Evolutionary conservation across 1,284 basidiomycete species (phyloP).

Genomic region (Puccinia coronata): DNA sequence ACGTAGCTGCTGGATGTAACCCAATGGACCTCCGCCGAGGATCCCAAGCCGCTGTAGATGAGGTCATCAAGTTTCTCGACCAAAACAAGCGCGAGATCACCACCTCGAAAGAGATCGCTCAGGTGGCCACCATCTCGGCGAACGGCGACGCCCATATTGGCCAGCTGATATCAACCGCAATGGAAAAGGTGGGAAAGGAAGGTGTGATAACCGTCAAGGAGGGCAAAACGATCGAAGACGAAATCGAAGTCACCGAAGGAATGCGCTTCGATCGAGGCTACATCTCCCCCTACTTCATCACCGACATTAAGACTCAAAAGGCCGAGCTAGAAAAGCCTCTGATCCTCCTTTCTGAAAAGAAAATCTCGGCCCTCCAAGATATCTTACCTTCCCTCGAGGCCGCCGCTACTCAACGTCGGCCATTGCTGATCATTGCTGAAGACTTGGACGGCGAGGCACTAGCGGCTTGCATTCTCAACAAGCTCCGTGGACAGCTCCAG

Average conservation of each 20-base stretch:
- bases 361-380: conserved; percentile 92
- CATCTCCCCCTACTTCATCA: conserved; percentile 98
- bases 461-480: conserved; percentile 96
- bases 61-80: conserved; percentile 88
- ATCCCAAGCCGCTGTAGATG: conserved; percentile 92
- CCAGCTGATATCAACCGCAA: conserved; percentile 94
- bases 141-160: conserved; percentile 95
- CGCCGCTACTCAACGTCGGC: conserved; percentile 85
- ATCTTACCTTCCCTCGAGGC: conserved; percentile 91
- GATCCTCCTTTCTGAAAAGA: conserved; percentile 94
- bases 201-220: conserved; percentile 99
- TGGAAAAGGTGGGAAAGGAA: conserved; percentile 99
- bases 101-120: conserved; percentile 94
- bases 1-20: conserved; percentile 97
- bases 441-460: conserved; percentile 97
- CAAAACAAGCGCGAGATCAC: conserved; percentile 90
- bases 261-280: conserved; percentile 99
- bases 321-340: conserved; percentile 96
- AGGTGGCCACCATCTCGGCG: conserved; percentile 94
- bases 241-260: conserved; percentile 99
- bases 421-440: conserved; percentile 93
- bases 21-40: conserved; percentile 98
- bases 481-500: conserved; percentile 92
- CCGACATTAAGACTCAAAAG: conserved; percentile 95
- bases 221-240: conserved; percentile 91